Evolutionary conservation across 176 grass and related monocot genomes (phyloP), one percentile per base, ranked within the genome.

Genomic region (Oryza glumipatula): DNA sequence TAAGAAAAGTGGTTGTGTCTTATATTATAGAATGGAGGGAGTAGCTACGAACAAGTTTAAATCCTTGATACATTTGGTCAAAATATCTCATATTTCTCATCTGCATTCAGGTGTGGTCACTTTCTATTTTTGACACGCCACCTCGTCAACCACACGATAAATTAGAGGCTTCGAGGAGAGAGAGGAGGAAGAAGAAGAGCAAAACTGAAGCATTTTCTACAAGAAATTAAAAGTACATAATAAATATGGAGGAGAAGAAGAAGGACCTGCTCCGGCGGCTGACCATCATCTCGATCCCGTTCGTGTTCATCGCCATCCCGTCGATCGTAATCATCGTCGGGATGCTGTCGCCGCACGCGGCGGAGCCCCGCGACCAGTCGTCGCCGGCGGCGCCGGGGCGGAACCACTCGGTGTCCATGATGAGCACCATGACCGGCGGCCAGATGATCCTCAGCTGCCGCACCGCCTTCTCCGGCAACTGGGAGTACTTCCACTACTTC

Each of bases 401-500:
- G 66, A 88, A 91, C 86, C 56, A 85, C 89, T 88, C 86, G 80
- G 66, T 90, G 76, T 86, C 84, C 70, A 70, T 90, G 89, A 80
- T 84, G 76, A 90, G 80, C 84, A 87, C 84, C 7, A 90, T 90
- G 89, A 90, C 89, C 5, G 89, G 89, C 1, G 89, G 89, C 14
- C 84, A 87, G 89, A 88, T 88, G 90, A 85, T 87, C 81, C 89
- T 91, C 43, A 88, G 81, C 82, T 91, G 89, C 89, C 77, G 82
- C 72, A 78, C 89, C 33, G 82, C 8, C 41, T 91, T 76, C 89
- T 11, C 78, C 0, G 82, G 86, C 76, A 83, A 83, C 76, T 83
- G 84, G 84, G 84, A 90, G 76, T 90, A 87, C 84, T 87, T 90
- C 80, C 84, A 90, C 89, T 87, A 90, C 84, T 90, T 87, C 84